Base-by-base conservation (phyloP, 495 filamentous ascomycete species). In the Usnea hakonensis region DNA sequence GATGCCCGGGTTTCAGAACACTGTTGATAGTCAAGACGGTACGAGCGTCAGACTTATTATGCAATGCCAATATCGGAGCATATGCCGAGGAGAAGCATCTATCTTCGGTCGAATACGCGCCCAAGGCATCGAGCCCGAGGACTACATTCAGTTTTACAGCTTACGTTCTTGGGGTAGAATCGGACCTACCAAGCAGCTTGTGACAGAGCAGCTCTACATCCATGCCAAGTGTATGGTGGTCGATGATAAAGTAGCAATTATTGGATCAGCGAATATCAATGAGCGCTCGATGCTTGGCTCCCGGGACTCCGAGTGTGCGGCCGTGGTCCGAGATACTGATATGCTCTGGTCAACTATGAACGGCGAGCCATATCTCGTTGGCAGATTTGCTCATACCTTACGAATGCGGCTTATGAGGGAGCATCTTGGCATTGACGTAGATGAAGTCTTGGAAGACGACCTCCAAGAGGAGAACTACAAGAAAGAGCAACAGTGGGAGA, bases 201-300 rank as follows among this genome's bases (percentile, higher is more conserved):
- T 94, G 17, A 97, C 94, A 16, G 94, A 99, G 71, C 94, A 97
- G 75, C 82, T 99, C 4, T 99, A 99, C 67, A 97, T 99, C 53
- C 94, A 99, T 67, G 94, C 94, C 52, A 99, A 99, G 70, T 91
- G 87, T 67, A 97, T 97, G 83, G 82, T 99, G 61, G 94, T 96
- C 5, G 94, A 99, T 73, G 94, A 99, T 69, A 83, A 92, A 37
- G 84, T 91, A 66, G 93, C 87, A 28, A 87, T 99, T 60, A 99
- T 99, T 68, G 94, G 94, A 21, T 97, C 92, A 43, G 95, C 94
- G 33, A 99, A 99, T 70, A 99, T 99, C 77, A 99, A 99, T 69
- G 94, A 99, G 71, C 88, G 94, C 35, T 97, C 92, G 16, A 93
- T 99, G 91, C 70, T 96, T 26, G 94, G 94, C 40, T 84, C 83